Evolutionary conservation across 2,329 filamentous ascomycete species (phyloP).

Genomic region (Botrytis elliptica): DNA sequence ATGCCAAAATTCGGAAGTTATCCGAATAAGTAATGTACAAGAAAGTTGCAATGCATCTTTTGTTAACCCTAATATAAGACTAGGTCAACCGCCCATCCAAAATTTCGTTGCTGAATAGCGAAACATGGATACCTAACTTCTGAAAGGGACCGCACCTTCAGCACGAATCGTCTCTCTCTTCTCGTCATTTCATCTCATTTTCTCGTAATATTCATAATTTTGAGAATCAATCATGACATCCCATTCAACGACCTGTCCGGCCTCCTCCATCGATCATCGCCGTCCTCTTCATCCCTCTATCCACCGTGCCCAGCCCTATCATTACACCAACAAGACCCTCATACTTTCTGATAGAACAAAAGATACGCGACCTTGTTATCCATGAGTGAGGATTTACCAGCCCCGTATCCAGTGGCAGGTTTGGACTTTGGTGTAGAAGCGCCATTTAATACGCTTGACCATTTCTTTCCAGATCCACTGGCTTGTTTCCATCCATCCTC

Average conservation of each 20-base stretch:
- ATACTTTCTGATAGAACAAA: slow-evolving; percentile 75
- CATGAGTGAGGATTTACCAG: slow-evolving; percentile 57
- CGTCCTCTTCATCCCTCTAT: neutral
- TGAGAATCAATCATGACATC: neutral
- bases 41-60: neutral
- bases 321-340: slow-evolving; percentile 18
- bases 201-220: neutral
- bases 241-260: neutral
- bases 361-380: slow-evolving; percentile 98
- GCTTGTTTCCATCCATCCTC: slow-evolving; percentile 85
- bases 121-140: neutral
- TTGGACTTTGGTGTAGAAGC: slow-evolving; percentile 56
- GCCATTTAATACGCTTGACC: slow-evolving; percentile 69
- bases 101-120: neutral
- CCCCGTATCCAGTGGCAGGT: slow-evolving; percentile 43
- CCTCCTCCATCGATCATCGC: neutral
- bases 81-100: neutral
- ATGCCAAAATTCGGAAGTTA: slow-evolving; percentile 10
- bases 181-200: slow-evolving; percentile 3
- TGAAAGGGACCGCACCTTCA: neutral
- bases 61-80: slow-evolving; percentile 2
- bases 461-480: slow-evolving; percentile 70
- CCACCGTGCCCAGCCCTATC: neutral
- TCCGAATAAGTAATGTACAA: slow-evolving; percentile 15
- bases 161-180: neutral